Conservation (phyloP, 2,329 filamentous ascomycete genomes). For the Talaromyces amestolkiae region DNA sequence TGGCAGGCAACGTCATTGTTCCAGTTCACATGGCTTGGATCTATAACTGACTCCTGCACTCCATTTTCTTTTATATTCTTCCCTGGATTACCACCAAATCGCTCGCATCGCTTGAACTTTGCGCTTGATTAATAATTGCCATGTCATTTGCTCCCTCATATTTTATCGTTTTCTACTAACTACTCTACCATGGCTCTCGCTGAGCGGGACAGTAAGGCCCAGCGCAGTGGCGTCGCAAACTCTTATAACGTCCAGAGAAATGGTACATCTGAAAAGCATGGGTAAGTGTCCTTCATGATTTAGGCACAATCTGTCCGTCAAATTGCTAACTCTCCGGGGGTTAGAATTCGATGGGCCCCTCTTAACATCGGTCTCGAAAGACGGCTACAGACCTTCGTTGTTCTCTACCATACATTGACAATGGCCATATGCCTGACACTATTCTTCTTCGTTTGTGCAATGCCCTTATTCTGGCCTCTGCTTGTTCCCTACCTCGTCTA, state of each 20-base stretch:
- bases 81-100: neutral
- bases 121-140: neutral
- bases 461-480: conserved; percentile 86
- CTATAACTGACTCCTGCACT: neutral
- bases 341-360: conserved; percentile 78
- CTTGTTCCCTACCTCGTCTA: conserved; percentile 77
- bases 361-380: conserved; percentile 69
- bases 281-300: conserved; percentile 6
- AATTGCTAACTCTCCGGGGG: neutral
- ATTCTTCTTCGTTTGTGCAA: conserved; percentile 89
- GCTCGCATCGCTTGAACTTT: neutral
- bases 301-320: neutral
- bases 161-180: neutral
- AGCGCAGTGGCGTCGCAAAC: neutral
- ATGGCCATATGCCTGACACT: conserved; percentile 69
- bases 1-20: conserved; percentile 12
- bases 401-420: conserved; percentile 69
- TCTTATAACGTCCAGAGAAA: neutral
- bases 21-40: neutral
- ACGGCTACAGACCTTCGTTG: conserved; percentile 73
- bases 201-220: conserved; percentile 1
- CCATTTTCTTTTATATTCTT: neutral
- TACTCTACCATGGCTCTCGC: conserved; percentile 11
- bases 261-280: neutral
- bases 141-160: neutral